Base-by-base conservation (phyloP, 169 alveolate species). In the Plasmodium vivax region DNA sequence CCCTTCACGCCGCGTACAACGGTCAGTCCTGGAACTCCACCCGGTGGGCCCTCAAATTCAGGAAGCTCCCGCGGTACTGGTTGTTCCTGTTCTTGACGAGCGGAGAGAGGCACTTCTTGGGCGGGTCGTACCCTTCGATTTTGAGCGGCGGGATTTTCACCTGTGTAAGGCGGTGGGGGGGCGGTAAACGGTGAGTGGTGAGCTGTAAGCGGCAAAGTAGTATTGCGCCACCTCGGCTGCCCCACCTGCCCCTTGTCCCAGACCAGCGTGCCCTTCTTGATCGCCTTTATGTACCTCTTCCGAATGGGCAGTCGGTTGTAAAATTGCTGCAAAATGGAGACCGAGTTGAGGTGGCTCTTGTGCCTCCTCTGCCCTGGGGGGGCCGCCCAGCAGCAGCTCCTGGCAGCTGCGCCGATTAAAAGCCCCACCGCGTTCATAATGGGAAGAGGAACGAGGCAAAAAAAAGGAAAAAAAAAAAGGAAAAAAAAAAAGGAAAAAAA, bases 241-340 rank as follows among this genome's bases (percentile, higher is more conserved):
- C 62, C 23, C 54, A 97, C 98, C 95, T 97, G 98, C 32, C 98
- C 98, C 72, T 95, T 95, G 85, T 96, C 98, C 98, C 98, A 97
- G 19, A 97, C 85, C 43, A 97, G 96, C 23, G 98, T 97, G 19
- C 98, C 98, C 47, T 96, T 94, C 79, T 96, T 96, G 34, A 97
- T 95, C 19, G 98, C 98, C 32, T 95, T 93, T 43, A 94, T 95
- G 74, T 91, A 97, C 82, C 94, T 96, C 82, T 96, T 96, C 74
- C 98, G 81, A 38, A 97, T 96, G 9, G 98, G 97, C 16, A 97
- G 83, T 27, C 97, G 83, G 82, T 96, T 97, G 95, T 97, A 97
- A 85, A 95, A 96, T 75, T 97, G 98, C 95, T 97, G 98, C 56
- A 96, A 82, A 14, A 97, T 95, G 23, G 98, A 97, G 19, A 94